phyloP scores from a whole-genome alignment of 805 yeast genomes.

The Yarrowia hollandica region DNA sequence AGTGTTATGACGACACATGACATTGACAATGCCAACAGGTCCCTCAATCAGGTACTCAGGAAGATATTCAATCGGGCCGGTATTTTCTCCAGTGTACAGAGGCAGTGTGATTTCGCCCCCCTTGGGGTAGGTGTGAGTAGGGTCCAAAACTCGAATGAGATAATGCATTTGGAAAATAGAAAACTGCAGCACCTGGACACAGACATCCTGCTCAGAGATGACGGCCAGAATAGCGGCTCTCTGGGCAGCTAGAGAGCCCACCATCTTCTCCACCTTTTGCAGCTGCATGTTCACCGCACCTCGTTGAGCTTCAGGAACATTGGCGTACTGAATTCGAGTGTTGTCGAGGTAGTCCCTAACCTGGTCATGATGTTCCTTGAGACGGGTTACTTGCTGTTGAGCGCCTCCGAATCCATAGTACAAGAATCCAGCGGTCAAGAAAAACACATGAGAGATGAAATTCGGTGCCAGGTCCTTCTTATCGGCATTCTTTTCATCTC shows the following conservation, averaged over 20 bases:
- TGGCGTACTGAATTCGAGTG: constrained; percentile 47
- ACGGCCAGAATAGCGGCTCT: constrained; percentile 49
- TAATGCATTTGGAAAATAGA: constrained; percentile 74
- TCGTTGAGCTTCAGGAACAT: constrained; percentile 19
- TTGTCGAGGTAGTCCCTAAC: constrained; percentile 46
- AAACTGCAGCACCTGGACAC: constrained; percentile 67
- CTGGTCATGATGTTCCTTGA: constrained; percentile 51
- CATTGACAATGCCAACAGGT: constrained; percentile 51
- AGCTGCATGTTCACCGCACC: constrained; percentile 40
- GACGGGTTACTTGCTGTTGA: constrained; percentile 54
- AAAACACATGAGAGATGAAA: constrained; percentile 91
- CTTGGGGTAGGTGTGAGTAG: constrained; percentile 49
- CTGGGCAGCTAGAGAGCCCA: constrained; percentile 43
- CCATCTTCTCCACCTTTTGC: constrained; percentile 48
- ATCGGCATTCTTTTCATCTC: background rate
- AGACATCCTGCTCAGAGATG: constrained; percentile 53
- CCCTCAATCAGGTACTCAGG: constrained; percentile 90
- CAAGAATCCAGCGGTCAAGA: constrained; percentile 69
- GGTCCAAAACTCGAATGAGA: constrained; percentile 70
- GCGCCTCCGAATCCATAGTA: constrained; percentile 91
- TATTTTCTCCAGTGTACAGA: background rate
- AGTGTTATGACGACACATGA: constrained; percentile 30
- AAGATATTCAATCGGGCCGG: constrained; percentile 58
- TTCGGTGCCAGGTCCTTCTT: constrained; percentile 46
- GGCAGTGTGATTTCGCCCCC: constrained; percentile 52